Percentiles rank a stretch among this genome's conserved stretches.
Evolutionary conservation across 2,329 filamentous ascomycete species (phyloP).

Genomic region (Beauveria medogensis): DNA sequence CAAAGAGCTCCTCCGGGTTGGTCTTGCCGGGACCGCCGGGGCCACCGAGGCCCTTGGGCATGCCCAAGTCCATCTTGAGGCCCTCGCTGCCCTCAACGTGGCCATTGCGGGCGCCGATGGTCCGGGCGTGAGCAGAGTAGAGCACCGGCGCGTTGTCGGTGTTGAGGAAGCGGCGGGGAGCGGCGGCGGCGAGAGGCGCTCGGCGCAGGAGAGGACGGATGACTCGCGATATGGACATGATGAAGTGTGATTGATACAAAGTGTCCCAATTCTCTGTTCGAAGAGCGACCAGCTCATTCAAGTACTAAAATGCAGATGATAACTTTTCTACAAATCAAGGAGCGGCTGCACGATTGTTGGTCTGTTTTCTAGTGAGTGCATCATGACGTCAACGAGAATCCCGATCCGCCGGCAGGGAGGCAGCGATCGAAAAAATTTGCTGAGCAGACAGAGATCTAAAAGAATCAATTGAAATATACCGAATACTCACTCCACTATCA

Average conservation of each 20-base stretch:
- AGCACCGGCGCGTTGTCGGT: slow-evolving; percentile 30
- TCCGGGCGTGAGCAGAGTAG: slow-evolving; percentile 29
- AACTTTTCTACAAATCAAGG: neutral
- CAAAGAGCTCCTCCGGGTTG: slow-evolving; percentile 39
- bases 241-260: neutral
- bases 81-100: slow-evolving; percentile 20
- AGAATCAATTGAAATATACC: neutral
- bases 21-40: slow-evolving; percentile 31
- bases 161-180: slow-evolving; percentile 24
- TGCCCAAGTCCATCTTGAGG: slow-evolving; percentile 28
- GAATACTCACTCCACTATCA: too few species aligned
- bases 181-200: neutral
- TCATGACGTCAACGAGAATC: slow-evolving; percentile 3
- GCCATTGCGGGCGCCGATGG: slow-evolving; percentile 28
- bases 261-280: neutral
- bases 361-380: neutral
- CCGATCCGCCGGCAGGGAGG: neutral
- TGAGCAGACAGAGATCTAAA: neutral
- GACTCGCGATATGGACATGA: neutral
- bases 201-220: slow-evolving; percentile 3
- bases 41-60: slow-evolving; percentile 35
- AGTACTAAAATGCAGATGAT: neutral
- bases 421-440: too few species aligned
- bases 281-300: neutral
- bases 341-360: neutral